Base-by-base conservation (phyloP, 208 protist species). In the Leishmania martiniquensis region DNA sequence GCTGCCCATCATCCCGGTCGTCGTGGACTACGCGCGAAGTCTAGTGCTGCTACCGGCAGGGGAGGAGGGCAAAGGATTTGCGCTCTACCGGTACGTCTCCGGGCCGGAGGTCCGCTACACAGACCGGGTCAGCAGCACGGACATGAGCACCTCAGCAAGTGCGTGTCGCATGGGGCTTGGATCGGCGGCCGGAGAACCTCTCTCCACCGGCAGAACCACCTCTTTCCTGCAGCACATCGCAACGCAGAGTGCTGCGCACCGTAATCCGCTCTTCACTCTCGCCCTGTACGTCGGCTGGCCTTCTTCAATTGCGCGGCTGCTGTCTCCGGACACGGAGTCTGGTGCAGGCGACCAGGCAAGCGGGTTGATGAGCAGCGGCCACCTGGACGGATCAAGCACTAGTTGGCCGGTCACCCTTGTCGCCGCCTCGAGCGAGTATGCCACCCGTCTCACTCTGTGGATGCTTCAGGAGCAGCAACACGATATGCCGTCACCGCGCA, bases 11-110 rank as follows among this genome's bases (percentile, higher is more conserved):
- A 73, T 83, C 25, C 83, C 83, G 6, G 52, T 76, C 25, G 80
- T 73, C 62, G 82, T 94, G 42, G 86, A 92, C 80, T 92, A 91
- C 67, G 83, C 76, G 6, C 80, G 77, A 39, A 92, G 73, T 72
- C 78, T 83, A 34, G 12, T 94, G 15, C 73, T 82, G 10, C 72
- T 88, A 25, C 78, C 82, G 32, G 76, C 65, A 25, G 74, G 65
- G 3, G 75, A 75, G 13, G 84, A 76, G 1, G 39, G 62, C 15
- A 71, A 42, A 10, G 87, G 85, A 17, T 94, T 94, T 73, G 82
- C 85, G 44, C 79, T 93, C 4, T 60, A 87, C 52, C 85, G 80
- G 49, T 93, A 91, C 76, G 62, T 77, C 51, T 82, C 86, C 2
- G 79, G 77, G 17, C 68, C 77, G 1, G 81, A 81, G 37, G 29